Conservation (phyloP, 768 basidiomycete species). For the Dictyophora rubrovolvata region DNA sequence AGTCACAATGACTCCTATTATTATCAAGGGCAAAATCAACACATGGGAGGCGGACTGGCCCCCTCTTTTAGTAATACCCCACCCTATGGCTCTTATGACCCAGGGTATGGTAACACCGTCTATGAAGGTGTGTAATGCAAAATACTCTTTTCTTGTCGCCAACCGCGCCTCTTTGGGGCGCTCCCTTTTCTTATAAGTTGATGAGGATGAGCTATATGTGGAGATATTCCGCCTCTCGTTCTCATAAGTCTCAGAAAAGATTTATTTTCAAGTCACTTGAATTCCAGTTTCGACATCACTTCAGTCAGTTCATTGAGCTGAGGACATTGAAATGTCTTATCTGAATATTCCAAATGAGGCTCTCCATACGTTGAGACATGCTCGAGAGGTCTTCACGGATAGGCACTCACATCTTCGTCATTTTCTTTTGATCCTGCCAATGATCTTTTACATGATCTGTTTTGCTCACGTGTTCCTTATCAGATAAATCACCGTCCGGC, state of each 20-base stretch:
- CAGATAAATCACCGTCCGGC: constrained; percentile 6
- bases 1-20: constrained; percentile 8
- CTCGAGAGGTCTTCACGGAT: neutral
- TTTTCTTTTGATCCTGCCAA: too few relatives aligned
- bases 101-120: constrained; percentile 44
- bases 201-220: constrained; percentile 8
- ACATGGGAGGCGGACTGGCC: constrained; percentile 23
- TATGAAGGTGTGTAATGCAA: constrained; percentile 63
- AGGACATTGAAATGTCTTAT: neutral
- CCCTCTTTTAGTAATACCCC: constrained; percentile 33
- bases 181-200: neutral
- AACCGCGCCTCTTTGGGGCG: neutral
- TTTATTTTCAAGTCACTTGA: neutral
- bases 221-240: neutral
- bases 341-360: neutral
- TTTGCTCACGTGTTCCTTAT: constrained; percentile 1
- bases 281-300: neutral
- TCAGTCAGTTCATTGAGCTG: neutral
- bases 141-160: neutral
- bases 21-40: constrained; percentile 7
- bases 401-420: neutral
- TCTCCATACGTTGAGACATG: neutral
- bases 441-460: neutral
- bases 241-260: neutral
- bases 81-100: constrained; percentile 17